phyloP scores from a whole-genome alignment of 257 asterid species.

The Plantago major region DNA sequence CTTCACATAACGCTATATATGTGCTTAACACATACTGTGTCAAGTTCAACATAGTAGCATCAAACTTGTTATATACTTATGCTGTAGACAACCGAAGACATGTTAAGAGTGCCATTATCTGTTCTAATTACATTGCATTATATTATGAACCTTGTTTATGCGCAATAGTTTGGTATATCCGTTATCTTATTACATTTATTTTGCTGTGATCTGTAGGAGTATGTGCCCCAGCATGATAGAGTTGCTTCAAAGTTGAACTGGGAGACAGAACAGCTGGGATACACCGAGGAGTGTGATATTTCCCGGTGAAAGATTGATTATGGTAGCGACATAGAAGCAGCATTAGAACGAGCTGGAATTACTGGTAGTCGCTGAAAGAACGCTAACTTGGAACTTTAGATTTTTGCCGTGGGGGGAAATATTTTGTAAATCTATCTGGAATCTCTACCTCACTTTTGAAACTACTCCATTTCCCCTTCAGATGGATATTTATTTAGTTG shows the following conservation, averaged over 20 bases:
- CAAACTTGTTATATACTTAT: no score
- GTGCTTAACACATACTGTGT: no score
- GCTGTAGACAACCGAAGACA: no score
- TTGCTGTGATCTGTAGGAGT: slow-evolving; percentile 31
- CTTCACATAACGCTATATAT: neutral
- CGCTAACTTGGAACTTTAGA: slow-evolving; percentile 37
- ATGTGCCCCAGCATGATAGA: slow-evolving; percentile 51
- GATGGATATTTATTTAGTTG: slow-evolving; percentile 19
- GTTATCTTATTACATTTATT: neutral
- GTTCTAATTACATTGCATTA: no score
- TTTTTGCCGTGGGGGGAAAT: slow-evolving; percentile 33
- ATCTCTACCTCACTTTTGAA: slow-evolving; percentile 24
- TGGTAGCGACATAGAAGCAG: slow-evolving; percentile 21
- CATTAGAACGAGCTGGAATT: slow-evolving; percentile 23
- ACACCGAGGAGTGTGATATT: slow-evolving; percentile 31
- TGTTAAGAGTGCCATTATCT: no score
- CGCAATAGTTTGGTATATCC: no score
- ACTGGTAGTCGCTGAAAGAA: slow-evolving; percentile 17
- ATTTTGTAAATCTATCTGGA: slow-evolving; percentile 50
- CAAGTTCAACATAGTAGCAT: no score
- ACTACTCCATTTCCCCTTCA: slow-evolving; percentile 26
- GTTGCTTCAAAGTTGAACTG: slow-evolving; percentile 56
- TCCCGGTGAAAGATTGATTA: slow-evolving; percentile 40
- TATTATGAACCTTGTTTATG: no score
- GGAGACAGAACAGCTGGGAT: slow-evolving; percentile 52